Evolutionary conservation across 179 eudicot species (phyloP).

Genomic region (Silene coronaria): DNA sequence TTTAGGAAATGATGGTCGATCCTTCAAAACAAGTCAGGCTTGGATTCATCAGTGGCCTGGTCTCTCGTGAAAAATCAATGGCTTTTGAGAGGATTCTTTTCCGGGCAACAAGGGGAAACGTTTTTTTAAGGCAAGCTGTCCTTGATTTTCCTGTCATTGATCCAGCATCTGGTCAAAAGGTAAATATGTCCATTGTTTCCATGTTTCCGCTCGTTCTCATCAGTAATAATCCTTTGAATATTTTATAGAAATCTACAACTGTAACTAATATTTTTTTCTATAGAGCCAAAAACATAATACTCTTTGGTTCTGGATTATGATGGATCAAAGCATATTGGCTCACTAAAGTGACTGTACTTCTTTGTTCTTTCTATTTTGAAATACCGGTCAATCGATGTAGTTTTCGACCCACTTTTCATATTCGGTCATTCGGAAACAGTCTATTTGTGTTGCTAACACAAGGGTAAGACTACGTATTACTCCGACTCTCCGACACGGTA

Average conservation of each 20-base stretch:
- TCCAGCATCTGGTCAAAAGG: slow-evolving; percentile 76
- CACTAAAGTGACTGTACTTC: too few relatives aligned
- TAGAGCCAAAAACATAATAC: too few relatives aligned
- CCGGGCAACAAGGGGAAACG: slow-evolving; percentile 83
- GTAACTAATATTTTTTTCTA: too few relatives aligned
- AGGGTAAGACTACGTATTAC: too few relatives aligned
- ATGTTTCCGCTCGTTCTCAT: background rate
- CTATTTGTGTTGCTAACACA: too few relatives aligned
- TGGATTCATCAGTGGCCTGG: slow-evolving; percentile 69
- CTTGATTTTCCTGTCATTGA: slow-evolving; percentile 59
- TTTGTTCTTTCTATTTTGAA: too few relatives aligned
- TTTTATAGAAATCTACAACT: background rate
- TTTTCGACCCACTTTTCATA: too few relatives aligned
- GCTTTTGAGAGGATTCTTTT: slow-evolving; percentile 82
- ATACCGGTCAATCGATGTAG: too few relatives aligned
- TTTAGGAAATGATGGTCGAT: slow-evolving; percentile 60
- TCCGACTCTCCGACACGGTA: too few relatives aligned
- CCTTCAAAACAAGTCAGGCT: slow-evolving; percentile 60
- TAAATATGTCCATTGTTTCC: slow-evolving; percentile 6
- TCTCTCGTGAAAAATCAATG: slow-evolving; percentile 66
- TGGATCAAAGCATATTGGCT: too few relatives aligned
- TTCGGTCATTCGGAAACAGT: too few relatives aligned
- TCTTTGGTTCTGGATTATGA: too few relatives aligned
- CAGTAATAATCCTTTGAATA: background rate
- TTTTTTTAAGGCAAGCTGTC: slow-evolving; percentile 57